Conservation (phyloP, 129 eudicot species). For the Dittrichia graveolens region DNA sequence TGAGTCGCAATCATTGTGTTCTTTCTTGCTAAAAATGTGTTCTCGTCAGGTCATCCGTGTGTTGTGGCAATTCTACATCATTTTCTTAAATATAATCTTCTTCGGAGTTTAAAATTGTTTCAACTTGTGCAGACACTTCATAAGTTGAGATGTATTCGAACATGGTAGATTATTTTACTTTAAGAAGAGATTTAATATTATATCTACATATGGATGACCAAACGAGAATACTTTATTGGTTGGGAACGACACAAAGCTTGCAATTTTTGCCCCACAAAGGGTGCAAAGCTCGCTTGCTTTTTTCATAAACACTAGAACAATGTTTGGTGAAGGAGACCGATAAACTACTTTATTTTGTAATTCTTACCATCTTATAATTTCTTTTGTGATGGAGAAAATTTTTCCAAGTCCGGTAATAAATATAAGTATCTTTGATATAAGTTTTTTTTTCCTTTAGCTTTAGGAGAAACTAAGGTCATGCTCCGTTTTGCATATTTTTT, state of each 20-base stretch:
- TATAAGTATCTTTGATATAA: not conserved
- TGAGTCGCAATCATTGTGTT: not conserved
- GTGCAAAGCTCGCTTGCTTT: constrained; percentile 11
- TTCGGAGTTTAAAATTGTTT: not conserved
- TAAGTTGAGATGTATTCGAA: not conserved
- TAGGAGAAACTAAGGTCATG: too few species aligned
- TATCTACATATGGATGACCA: constrained; percentile 47
- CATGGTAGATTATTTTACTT: constrained; percentile 11
- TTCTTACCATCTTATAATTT: not conserved
- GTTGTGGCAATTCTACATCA: not conserved
- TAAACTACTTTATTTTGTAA: not conserved
- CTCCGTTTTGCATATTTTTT: too few species aligned
- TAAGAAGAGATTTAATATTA: constrained; percentile 20
- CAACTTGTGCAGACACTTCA: not conserved
- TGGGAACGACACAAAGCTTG: constrained; percentile 41
- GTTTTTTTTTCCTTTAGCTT: not conserved
- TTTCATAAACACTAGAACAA: not conserved
- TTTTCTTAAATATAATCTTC: not conserved
- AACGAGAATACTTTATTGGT: constrained; percentile 44
- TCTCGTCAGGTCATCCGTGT: not conserved
- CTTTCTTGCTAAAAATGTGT: not conserved
- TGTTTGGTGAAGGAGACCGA: constrained; percentile 3
- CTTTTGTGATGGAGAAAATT: not conserved
- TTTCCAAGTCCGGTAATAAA: not conserved
- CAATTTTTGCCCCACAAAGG: constrained; percentile 31